Base-by-base conservation (phyloP, 1,284 basidiomycete genomes). In the Ustilago bromivora region DNA sequence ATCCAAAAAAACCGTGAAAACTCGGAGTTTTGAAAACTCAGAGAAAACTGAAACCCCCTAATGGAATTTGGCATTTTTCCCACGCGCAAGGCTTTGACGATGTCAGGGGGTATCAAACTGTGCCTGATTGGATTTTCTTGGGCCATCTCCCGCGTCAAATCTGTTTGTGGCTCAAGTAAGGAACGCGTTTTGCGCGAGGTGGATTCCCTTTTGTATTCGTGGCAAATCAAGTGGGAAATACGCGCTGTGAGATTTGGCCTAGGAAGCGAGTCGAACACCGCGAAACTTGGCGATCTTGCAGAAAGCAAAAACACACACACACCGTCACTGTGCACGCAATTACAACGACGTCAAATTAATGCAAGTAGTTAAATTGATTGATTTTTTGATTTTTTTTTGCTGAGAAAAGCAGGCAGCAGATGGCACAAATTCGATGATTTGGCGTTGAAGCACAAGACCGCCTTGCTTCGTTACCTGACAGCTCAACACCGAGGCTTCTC, bases 31-130 rank as follows among this genome's bases (percentile, higher is more conserved):
- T n/a, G n/a, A n/a, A n/a, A n/a, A n/a, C n/a, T n/a, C n/a, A n/a
- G n/a, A n/a, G n/a, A n/a, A n/a, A n/a, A n/a, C n/a, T n/a, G n/a
- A n/a, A n/a, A n/a, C n/a, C n/a, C n/a, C n/a, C n/a, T n/a, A n/a
- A n/a, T n/a, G 17, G 17, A 7, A 9, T 46, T 28, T 46, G n/a
- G 19, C 43, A 19, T n/a, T 34, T 56, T 63, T 63, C 61, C 61
- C 61, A 63, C 46, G 61, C 54, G 54, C 61, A 40, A 57, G 43
- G 57, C 61, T 23, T 23, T 52, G 46, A 5, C 41, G 40, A 47
- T 36, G 23, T 28, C 23, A 28, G 23, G 0, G 23, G 23, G 23
- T 28, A 28, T 28, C 43, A 46, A 11, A 46, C 6, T 46, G 49
- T 60, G 58, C 49, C 46, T 60, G 58, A 53, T 40, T 31, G 57